phyloP scores from a whole-genome alignment of 1,284 basidiomycete species.

The Cystobasidium sp. region DNA sequence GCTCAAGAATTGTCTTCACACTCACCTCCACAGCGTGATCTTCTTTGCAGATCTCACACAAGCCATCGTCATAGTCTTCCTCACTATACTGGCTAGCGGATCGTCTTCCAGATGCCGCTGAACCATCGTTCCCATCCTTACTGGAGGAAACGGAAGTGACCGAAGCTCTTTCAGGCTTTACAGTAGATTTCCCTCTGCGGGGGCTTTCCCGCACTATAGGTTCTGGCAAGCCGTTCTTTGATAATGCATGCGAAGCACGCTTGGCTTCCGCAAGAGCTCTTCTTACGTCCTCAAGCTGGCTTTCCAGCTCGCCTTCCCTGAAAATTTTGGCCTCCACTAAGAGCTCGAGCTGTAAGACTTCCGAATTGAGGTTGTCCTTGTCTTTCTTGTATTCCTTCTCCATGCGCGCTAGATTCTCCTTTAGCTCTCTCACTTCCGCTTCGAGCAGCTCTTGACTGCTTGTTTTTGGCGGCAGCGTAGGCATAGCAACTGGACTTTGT shows the following conservation, averaged over 20 bases:
- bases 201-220: constrained; percentile 51
- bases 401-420: constrained; percentile 51
- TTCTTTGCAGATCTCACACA: constrained; percentile 82
- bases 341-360: constrained; percentile 77
- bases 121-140: constrained; percentile 20
- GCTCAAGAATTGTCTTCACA: not conserved
- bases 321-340: constrained; percentile 93
- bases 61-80: constrained; percentile 55
- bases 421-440: constrained; percentile 52
- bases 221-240: constrained; percentile 34
- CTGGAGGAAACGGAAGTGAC: constrained; percentile 10
- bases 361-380: constrained; percentile 49
- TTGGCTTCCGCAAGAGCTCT: constrained; percentile 62
- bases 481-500: constrained; percentile 51
- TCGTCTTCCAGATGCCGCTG: constrained; percentile 35
- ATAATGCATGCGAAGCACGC: not conserved
- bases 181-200: constrained; percentile 10
- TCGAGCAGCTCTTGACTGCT: constrained; percentile 60
- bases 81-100: constrained; percentile 33
- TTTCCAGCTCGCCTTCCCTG: constrained; percentile 89
- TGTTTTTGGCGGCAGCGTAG: constrained; percentile 54
- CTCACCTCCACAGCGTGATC: constrained; percentile 54
- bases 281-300: constrained; percentile 66
- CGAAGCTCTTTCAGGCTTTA: constrained; percentile 31
- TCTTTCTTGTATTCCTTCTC: constrained; percentile 53